These are phyloP conservation scores for Talaromyces sp. DNA, from an alignment of 2,329 filamentous ascomycete genomes.

Conservation along the genomic window DNA sequence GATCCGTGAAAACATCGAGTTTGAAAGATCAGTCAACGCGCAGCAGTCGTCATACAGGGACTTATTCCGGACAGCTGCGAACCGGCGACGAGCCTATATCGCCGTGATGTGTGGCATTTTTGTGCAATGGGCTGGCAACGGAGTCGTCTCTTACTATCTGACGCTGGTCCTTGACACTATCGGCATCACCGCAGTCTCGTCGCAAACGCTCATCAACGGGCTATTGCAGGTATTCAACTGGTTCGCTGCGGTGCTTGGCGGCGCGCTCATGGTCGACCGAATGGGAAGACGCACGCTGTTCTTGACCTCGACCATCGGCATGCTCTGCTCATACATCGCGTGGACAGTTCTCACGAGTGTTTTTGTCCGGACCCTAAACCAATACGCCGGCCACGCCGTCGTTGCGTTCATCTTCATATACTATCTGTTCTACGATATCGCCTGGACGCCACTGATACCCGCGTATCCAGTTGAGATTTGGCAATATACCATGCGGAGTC, in stretches of 20 bases:
- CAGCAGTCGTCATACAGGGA: not conserved
- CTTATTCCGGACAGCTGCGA: not conserved
- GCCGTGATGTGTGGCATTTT: not conserved
- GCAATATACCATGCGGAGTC: slow-evolving; percentile 32
- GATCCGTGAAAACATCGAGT: slow-evolving; percentile 16
- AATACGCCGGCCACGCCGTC: slow-evolving; percentile 39
- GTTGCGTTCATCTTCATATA: slow-evolving; percentile 59
- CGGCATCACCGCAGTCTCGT: slow-evolving; percentile 44
- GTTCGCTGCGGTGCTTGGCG: slow-evolving; percentile 52
- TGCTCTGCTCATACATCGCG: slow-evolving; percentile 44
- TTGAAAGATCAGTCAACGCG: not conserved
- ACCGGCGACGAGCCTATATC: not conserved
- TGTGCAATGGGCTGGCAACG: slow-evolving; percentile 60
- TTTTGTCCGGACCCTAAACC: slow-evolving; percentile 38
- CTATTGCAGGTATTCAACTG: slow-evolving; percentile 31
- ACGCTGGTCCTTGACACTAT: slow-evolving; percentile 57
- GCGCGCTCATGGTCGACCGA: slow-evolving; percentile 49
- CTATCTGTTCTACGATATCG: slow-evolving; percentile 6
- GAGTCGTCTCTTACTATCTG: slow-evolving; percentile 63
- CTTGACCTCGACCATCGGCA: slow-evolving; percentile 39
- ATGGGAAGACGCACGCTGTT: slow-evolving; percentile 44
- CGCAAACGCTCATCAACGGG: slow-evolving; percentile 3
- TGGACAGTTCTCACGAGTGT: slow-evolving; percentile 53
- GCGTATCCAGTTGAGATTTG: slow-evolving; percentile 25
- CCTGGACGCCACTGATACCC: slow-evolving; percentile 12